Evolutionary conservation across 768 basidiomycete genomes (phyloP).

Genomic region (Neoboletus brunneissimus): DNA sequence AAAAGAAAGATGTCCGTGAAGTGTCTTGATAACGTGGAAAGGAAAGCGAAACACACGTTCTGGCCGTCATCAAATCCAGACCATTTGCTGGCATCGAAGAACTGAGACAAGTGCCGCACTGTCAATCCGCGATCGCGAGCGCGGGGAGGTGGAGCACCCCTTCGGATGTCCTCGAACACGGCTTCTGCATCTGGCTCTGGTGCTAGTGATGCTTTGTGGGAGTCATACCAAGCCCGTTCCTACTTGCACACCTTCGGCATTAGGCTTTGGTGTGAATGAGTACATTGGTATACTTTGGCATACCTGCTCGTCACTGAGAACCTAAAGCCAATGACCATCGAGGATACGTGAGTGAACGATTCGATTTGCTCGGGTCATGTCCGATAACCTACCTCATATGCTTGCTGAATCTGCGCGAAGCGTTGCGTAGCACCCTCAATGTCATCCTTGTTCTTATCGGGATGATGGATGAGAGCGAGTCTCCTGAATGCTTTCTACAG

Average conservation of each 20-base stretch:
- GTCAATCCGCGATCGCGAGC: slow-evolving; percentile 73
- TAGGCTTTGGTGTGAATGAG: slow-evolving; percentile 5
- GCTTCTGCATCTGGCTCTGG: slow-evolving; percentile 82
- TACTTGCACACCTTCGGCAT: slow-evolving; percentile 42
- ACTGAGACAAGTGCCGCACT: slow-evolving; percentile 74
- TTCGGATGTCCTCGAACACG: slow-evolving; percentile 82
- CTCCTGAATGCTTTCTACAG: slow-evolving; percentile 75
- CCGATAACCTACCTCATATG: slow-evolving; percentile 73
- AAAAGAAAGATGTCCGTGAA: neutral
- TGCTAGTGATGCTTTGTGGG: slow-evolving; percentile 75
- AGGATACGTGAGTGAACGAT: neutral
- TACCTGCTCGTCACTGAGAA: slow-evolving; percentile 94
- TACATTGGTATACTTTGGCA: slow-evolving; percentile 23
- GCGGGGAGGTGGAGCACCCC: slow-evolving; percentile 56
- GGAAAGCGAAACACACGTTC: slow-evolving; percentile 43
- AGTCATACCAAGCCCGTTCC: slow-evolving; percentile 99
- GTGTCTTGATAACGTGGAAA: neutral
- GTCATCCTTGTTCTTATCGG: slow-evolving; percentile 84
- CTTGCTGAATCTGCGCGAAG: slow-evolving; percentile 88
- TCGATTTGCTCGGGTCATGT: neutral
- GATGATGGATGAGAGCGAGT: slow-evolving; percentile 82
- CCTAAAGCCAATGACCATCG: slow-evolving; percentile 56
- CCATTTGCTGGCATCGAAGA: slow-evolving; percentile 77
- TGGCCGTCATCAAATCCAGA: slow-evolving; percentile 59
- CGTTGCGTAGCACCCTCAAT: slow-evolving; percentile 82